Evolutionary conservation across 2,329 filamentous ascomycete species (phyloP).

Genomic region (Dryadomyces sulphureus): DNA sequence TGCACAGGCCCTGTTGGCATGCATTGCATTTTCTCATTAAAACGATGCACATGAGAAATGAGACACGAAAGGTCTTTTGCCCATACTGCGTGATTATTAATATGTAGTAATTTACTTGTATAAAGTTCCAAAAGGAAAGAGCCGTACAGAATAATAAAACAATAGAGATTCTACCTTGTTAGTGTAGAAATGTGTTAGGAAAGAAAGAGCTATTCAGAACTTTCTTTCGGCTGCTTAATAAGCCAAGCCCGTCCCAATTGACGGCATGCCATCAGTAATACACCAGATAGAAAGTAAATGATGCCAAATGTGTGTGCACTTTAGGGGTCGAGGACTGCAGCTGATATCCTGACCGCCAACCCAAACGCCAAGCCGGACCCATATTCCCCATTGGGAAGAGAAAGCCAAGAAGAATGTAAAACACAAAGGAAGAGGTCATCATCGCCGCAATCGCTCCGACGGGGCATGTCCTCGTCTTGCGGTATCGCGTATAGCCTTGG

Average conservation of each 20-base stretch:
- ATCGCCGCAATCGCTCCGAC: constrained; percentile 34
- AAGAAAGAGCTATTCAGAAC: background rate
- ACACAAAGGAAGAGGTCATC: no score
- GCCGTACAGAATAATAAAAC: background rate
- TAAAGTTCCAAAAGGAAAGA: background rate
- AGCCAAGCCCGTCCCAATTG: background rate
- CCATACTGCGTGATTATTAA: no score
- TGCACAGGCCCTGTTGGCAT: background rate
- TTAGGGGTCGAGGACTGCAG: background rate
- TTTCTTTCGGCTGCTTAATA: background rate
- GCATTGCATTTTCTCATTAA: background rate
- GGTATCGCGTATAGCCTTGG: constrained; percentile 26
- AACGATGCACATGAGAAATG: background rate
- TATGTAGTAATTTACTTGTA: no score
- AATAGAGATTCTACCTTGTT: background rate
- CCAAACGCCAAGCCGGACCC: constrained; percentile 1
- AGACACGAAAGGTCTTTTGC: background rate
- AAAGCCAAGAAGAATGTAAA: background rate
- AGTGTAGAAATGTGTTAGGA: background rate
- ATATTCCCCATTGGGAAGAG: background rate
- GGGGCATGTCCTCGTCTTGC: constrained; percentile 36
- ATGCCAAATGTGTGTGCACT: background rate
- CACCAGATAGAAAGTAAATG: background rate
- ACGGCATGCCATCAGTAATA: background rate
- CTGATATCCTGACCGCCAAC: background rate